phyloP scores from a whole-genome alignment of 805 yeast species.

The Diddensiella transvaalensis region DNA sequence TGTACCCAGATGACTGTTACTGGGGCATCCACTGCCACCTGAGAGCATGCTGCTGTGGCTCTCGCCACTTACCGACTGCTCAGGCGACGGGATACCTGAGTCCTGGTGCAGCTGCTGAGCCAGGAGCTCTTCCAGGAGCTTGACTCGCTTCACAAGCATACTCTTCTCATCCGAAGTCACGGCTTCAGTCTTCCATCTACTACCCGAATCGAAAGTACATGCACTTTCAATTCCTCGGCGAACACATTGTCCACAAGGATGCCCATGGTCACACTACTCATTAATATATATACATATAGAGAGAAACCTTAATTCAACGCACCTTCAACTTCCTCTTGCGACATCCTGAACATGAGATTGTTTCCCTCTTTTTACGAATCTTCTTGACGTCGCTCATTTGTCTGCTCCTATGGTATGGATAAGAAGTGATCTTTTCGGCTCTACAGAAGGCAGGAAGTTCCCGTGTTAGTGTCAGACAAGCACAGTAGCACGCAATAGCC shows the following conservation, averaged over 20 bases:
- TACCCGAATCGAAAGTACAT: not conserved
- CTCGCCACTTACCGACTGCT: not conserved
- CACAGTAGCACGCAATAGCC: no score
- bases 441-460: no score
- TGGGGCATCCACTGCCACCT: not conserved
- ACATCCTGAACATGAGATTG: conserved; percentile 1
- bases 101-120: not conserved
- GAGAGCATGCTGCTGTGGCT: not conserved
- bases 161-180: not conserved
- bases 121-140: not conserved
- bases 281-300: not conserved
- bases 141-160: not conserved
- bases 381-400: not conserved
- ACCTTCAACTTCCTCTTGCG: not conserved
- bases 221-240: not conserved
- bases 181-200: not conserved
- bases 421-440: no score
- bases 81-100: not conserved
- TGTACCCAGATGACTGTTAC: not conserved
- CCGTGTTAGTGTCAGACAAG: no score
- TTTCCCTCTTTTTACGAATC: not conserved
- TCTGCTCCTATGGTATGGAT: no score
- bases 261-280: conserved; percentile 1
- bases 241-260: conserved; percentile 1
- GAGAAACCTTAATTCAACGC: not conserved